These are phyloP conservation scores for Microsporum ferrugineum DNA, from an alignment of 2,329 filamentous ascomycete species.

Conservation along the genomic window DNA sequence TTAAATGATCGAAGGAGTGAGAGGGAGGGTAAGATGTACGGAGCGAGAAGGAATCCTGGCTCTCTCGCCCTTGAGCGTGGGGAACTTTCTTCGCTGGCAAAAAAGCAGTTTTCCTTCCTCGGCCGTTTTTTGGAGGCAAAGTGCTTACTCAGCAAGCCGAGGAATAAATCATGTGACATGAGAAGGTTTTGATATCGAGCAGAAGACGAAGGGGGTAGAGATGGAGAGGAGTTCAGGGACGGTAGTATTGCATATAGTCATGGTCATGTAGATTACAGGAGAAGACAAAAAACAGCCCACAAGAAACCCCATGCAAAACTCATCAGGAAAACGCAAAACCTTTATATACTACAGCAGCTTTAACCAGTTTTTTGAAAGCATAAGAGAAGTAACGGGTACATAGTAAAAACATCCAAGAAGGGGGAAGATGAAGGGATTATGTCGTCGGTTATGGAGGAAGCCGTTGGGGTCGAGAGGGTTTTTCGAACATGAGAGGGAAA, in stretches of 20 bases:
- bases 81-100: background rate
- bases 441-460: background rate
- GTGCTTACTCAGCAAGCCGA: background rate
- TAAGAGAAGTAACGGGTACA: background rate
- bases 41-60: background rate
- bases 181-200: background rate
- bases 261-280: background rate
- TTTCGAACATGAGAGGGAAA: background rate
- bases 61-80: background rate
- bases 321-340: background rate
- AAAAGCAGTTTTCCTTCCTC: background rate
- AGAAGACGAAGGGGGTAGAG: background rate
- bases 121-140: background rate
- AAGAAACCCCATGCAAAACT: background rate
- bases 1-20: background rate
- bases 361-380: background rate
- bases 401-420: background rate
- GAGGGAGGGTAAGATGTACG: background rate
- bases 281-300: background rate
- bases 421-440: background rate
- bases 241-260: background rate
- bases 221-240: background rate
- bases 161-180: background rate
- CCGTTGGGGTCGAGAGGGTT: background rate
- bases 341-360: slow-evolving; percentile 4